These are phyloP conservation scores for Aspergillus quadricinctus DNA, from an alignment of 2,329 filamentous ascomycete genomes.

Conservation along the genomic window DNA sequence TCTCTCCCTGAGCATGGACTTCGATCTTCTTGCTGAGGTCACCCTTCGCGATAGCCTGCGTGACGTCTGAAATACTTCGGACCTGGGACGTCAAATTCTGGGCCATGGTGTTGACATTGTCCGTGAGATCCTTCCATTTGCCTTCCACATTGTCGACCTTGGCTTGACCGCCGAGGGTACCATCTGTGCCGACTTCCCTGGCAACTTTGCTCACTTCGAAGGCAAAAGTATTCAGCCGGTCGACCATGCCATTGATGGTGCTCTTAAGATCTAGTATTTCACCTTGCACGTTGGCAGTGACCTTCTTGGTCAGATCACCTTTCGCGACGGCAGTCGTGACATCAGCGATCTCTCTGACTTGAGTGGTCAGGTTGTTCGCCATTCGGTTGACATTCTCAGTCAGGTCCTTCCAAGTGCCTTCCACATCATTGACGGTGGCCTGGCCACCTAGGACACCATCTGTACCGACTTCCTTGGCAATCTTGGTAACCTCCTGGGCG, in stretches of 20 bases:
- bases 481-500: slow-evolving; percentile 92
- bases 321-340: slow-evolving; percentile 93
- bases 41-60: slow-evolving; percentile 89
- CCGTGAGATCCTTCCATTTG: slow-evolving; percentile 63
- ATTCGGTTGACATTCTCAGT: slow-evolving; percentile 97
- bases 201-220: slow-evolving; percentile 64
- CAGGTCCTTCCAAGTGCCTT: slow-evolving; percentile 94
- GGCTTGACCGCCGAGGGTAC: slow-evolving; percentile 60
- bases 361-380: slow-evolving; percentile 96
- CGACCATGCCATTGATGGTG: slow-evolving; percentile 70
- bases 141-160: slow-evolving; percentile 62
- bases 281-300: slow-evolving; percentile 86
- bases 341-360: slow-evolving; percentile 95
- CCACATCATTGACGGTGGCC: slow-evolving; percentile 90
- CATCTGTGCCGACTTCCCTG: slow-evolving; percentile 61
- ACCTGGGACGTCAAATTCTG: slow-evolving; percentile 65
- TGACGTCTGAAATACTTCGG: slow-evolving; percentile 87
- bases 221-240: slow-evolving; percentile 59
- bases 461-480: slow-evolving; percentile 93
- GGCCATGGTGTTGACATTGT: slow-evolving; percentile 66
- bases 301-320: slow-evolving; percentile 93
- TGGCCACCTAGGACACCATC: slow-evolving; percentile 92
- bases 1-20: slow-evolving; percentile 91
- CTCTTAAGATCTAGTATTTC: slow-evolving; percentile 95
- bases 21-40: slow-evolving; percentile 96